phyloP scores from a whole-genome alignment of 2,329 filamentous ascomycete species.

The Hypoxylon sp. region DNA sequence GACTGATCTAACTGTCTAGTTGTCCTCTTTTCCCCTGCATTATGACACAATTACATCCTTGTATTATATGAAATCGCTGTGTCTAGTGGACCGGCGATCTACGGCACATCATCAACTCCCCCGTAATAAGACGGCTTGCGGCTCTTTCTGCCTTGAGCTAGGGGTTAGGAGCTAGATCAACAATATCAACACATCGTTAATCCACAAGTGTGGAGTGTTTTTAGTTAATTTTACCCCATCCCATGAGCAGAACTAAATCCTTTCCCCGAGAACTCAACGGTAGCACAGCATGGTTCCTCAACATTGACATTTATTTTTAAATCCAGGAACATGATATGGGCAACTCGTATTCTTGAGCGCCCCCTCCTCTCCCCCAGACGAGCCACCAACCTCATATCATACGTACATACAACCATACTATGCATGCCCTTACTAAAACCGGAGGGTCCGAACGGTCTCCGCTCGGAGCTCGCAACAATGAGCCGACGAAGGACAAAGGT shows the following conservation, averaged over 20 bases:
- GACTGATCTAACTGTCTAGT: conserved; percentile 26
- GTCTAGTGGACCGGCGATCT: conserved; percentile 4
- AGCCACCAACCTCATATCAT: not conserved
- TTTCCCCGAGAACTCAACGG: not conserved
- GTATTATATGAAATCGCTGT: not conserved
- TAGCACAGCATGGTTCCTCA: not conserved
- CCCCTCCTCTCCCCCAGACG: not conserved
- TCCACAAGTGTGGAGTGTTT: conserved; percentile 19
- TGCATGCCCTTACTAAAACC: not conserved
- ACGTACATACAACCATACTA: not conserved
- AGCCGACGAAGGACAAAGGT: conserved; percentile 5
- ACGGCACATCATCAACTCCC: not conserved
- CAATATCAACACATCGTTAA: not conserved
- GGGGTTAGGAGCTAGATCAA: not conserved
- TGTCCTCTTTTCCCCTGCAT: not conserved
- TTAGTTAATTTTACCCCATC: not conserved
- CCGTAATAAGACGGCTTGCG: conserved; percentile 11
- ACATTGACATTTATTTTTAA: conserved; percentile 10
- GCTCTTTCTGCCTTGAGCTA: conserved; percentile 20
- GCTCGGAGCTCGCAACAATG: conserved; percentile 25
- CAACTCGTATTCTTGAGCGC: conserved; percentile 67
- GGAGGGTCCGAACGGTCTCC: conserved; percentile 17
- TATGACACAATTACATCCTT: not conserved
- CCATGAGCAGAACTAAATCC: not conserved
- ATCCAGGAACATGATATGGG: conserved; percentile 76